Conservation (phyloP, 345 rosid species). For the Aurinia saxatilis region DNA sequence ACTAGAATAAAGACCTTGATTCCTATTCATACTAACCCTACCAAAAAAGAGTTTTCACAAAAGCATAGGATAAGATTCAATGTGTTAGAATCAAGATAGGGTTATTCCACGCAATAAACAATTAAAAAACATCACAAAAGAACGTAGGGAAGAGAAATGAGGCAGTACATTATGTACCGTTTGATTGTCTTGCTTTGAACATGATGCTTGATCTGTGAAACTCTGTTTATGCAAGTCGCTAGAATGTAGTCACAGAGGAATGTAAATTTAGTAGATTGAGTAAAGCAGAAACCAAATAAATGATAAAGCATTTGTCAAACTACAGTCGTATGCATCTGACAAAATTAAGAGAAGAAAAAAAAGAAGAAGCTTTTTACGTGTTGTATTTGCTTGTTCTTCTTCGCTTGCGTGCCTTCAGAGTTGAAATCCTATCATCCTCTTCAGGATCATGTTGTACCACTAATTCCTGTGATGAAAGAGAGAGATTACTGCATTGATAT, state of each 20-base stretch:
- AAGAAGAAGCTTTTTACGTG: conserved; percentile 31
- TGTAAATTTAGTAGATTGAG: conserved; percentile 5
- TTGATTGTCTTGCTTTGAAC: conserved; percentile 17
- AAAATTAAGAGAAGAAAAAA: not conserved
- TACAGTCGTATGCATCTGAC: not conserved
- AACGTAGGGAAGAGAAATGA: not conserved
- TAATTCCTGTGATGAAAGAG: conserved; percentile 33
- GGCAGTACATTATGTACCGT: not conserved
- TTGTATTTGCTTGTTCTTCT: conserved; percentile 31
- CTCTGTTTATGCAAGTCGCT: conserved; percentile 13
- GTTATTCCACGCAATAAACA: not conserved
- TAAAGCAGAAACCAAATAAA: not conserved
- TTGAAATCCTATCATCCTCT: conserved; percentile 29
- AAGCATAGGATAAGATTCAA: not conserved
- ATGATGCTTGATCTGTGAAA: conserved; percentile 16
- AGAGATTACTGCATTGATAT: not conserved
- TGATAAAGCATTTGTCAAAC: not conserved
- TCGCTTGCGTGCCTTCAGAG: conserved; percentile 35
- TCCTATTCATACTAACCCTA: not conserved
- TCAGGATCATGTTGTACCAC: conserved; percentile 26
- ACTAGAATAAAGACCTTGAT: not conserved
- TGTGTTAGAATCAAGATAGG: not conserved
- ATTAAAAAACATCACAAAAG: not conserved
- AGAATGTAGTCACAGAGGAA: not conserved
- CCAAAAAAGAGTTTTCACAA: not conserved